Percentiles rank a stretch among this genome's conserved stretches.
These are phyloP conservation scores for Zanthoxylum bungeanum DNA, from an alignment of 345 rosid genomes.

Conservation along the genomic window DNA sequence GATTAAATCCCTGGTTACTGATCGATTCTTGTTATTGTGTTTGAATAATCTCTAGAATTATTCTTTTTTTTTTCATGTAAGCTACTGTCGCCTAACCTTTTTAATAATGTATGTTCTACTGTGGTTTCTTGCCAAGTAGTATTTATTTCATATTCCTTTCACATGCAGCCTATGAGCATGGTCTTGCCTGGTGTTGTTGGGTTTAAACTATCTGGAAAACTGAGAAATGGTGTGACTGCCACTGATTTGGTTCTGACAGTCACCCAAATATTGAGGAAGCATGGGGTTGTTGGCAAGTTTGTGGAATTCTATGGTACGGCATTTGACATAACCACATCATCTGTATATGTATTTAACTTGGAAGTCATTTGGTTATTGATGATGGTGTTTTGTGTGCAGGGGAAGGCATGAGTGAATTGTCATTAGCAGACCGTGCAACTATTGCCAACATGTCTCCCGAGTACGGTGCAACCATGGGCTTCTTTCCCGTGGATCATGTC, in stretches of 20 bases:
- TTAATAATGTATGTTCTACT: background rate
- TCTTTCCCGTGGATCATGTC: constrained; percentile 95
- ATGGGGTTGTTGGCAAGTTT: constrained; percentile 96
- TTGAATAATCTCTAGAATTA: background rate
- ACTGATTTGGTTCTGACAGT: constrained; percentile 94
- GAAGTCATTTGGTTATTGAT: constrained; percentile 5
- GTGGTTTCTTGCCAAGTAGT: background rate
- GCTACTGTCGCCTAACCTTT: background rate
- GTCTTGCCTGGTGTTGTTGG: constrained; percentile 98
- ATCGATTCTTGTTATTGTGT: background rate
- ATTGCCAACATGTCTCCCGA: constrained; percentile 98
- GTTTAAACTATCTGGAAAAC: constrained; percentile 70
- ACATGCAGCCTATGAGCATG: constrained; percentile 96
- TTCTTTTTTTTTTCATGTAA: background rate
- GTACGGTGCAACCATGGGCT: constrained; percentile 98
- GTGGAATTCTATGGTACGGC: constrained; percentile 72
- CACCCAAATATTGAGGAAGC: constrained; percentile 92
- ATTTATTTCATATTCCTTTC: constrained; percentile 8
- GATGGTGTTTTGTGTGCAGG: constrained; percentile 37
- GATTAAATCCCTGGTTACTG: background rate
- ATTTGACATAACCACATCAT: background rate
- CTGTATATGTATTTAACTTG: background rate
- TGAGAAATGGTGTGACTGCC: constrained; percentile 86
- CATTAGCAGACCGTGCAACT: constrained; percentile 96
- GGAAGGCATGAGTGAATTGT: constrained; percentile 82